Evolutionary conservation across 352 stramenopile species (phyloP).

Genomic region (Aphanomyces stellatus): DNA sequence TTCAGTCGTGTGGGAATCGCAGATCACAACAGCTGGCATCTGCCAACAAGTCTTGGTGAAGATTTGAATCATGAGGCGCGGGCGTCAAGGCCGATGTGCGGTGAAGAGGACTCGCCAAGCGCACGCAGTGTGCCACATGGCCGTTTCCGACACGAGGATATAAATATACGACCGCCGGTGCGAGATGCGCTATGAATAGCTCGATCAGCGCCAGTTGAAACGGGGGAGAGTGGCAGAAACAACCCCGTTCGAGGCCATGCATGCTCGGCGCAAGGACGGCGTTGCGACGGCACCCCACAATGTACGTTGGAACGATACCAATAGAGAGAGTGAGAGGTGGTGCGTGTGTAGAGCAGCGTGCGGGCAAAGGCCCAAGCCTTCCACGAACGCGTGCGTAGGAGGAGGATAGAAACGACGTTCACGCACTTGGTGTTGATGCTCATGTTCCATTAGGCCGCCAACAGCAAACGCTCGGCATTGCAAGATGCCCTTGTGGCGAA

Average conservation of each 20-base stretch:
- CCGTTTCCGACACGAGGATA: too few species aligned
- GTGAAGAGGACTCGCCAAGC: too few species aligned
- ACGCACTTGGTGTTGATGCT: too few species aligned
- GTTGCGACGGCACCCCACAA: not conserved
- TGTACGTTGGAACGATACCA: not conserved
- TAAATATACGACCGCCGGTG: too few species aligned
- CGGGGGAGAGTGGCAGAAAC: not conserved
- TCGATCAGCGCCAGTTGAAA: not conserved
- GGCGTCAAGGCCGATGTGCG: too few species aligned
- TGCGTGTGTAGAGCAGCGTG: not conserved
- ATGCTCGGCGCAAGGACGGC: constrained; percentile 18
- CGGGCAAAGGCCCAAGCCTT: constrained; percentile 35
- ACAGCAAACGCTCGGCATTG: constrained; percentile 49
- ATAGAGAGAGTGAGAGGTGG: not conserved
- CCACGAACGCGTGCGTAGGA: constrained; percentile 25
- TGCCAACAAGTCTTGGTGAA: too few species aligned
- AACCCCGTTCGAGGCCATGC: not conserved
- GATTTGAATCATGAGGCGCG: too few species aligned
- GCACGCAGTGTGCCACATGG: too few species aligned
- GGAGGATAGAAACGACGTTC: too few species aligned
- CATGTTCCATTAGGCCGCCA: constrained; percentile 31
- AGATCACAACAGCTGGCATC: too few species aligned
- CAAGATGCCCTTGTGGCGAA: constrained; percentile 43
- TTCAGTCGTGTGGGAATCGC: too few species aligned
- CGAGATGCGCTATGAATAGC: constrained; percentile 11